phyloP scores from a whole-genome alignment of 352 stramenopile species.

The Peronospora belbahrii region DNA sequence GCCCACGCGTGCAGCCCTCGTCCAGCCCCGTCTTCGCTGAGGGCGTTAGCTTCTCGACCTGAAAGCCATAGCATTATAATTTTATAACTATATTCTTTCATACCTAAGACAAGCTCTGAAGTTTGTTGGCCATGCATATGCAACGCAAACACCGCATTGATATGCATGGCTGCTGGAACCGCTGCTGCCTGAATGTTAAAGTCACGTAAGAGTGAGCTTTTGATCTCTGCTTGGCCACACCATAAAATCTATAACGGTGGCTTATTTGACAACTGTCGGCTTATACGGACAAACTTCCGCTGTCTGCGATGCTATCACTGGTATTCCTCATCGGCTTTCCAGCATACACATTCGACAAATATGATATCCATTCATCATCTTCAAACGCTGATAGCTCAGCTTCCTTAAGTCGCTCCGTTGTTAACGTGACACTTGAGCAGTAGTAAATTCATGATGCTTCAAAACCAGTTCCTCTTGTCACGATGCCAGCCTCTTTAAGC shows the following conservation, averaged over 20 bases:
- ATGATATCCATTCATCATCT: constrained; percentile 3
- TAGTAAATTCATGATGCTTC: not conserved
- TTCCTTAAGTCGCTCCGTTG: not conserved
- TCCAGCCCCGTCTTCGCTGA: not conserved
- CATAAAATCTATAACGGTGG: too few relatives aligned
- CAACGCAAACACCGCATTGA: constrained; percentile 1
- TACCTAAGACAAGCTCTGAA: not conserved
- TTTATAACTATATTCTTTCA: constrained; percentile 8
- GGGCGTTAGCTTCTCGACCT: not conserved
- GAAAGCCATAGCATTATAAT: constrained; percentile 8
- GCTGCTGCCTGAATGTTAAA: constrained; percentile 5
- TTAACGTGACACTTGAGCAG: constrained; percentile 8
- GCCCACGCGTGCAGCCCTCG: not conserved
- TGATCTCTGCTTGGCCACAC: not conserved
- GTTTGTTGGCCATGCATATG: constrained; percentile 1
- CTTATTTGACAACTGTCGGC: constrained; percentile 15
- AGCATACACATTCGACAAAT: constrained; percentile 1
- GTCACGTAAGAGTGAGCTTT: constrained; percentile 15
- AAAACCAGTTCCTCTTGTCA: constrained; percentile 3
- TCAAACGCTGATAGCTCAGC: not conserved
- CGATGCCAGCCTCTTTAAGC: not conserved
- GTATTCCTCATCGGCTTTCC: constrained; percentile 4
- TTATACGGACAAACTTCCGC: constrained; percentile 9
- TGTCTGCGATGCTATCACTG: constrained; percentile 2
- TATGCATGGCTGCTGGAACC: not conserved